A percentile compares a stretch with the other conserved stretches of the same genome.
These are phyloP conservation scores for Cystobasidium tubakii DNA, from an alignment of 768 basidiomycete genomes.

Conservation along the genomic window DNA sequence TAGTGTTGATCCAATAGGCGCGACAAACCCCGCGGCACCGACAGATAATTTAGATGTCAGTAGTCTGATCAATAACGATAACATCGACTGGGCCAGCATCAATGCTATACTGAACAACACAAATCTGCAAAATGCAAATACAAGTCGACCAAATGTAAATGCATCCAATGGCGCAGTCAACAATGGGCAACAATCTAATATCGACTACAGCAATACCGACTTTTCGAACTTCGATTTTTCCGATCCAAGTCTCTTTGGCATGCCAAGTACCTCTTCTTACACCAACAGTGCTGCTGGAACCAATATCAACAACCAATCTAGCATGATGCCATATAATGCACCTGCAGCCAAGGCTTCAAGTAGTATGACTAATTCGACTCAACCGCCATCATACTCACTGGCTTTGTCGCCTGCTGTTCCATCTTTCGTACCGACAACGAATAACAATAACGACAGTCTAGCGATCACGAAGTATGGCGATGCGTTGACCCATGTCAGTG, in stretches of 20 bases:
- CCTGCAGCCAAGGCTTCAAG: neutral
- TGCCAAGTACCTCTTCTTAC: neutral
- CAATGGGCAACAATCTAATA: neutral
- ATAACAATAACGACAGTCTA: conserved; percentile 12
- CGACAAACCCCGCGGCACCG: neutral
- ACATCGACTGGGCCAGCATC: conserved; percentile 8
- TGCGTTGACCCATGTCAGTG: conserved; percentile 8
- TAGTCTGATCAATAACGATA: neutral
- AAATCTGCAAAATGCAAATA: neutral
- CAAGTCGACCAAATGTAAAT: neutral
- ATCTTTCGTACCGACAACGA: neutral
- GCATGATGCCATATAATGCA: neutral
- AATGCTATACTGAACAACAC: conserved; percentile 6
- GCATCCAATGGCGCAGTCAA: neutral
- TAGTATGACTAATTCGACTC: neutral
- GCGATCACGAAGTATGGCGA: conserved; percentile 29
- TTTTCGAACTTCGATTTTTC: conserved; percentile 25
- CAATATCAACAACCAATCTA: neutral
- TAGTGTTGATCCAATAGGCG: neutral
- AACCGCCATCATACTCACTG: neutral
- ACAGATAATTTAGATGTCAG: neutral
- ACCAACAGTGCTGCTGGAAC: neutral
- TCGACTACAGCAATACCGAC: conserved; percentile 11
- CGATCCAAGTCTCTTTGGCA: neutral
- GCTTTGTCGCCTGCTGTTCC: neutral